Evolutionary conservation across 2,329 filamentous ascomycete species (phyloP), one percentile per base, ranked within the genome.

Genomic region (Pseudogymnoascus sp.): DNA sequence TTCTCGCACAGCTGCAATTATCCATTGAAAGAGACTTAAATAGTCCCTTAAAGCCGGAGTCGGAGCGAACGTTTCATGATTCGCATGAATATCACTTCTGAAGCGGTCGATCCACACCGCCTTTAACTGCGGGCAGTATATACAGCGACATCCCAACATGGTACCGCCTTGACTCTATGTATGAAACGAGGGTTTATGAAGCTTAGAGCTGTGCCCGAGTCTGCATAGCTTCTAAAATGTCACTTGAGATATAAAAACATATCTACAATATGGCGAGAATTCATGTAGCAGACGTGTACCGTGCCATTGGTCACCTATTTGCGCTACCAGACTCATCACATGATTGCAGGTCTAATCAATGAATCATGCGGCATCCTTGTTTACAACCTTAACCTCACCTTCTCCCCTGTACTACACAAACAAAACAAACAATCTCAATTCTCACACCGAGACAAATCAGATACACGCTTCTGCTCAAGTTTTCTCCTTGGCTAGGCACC

Each of bases 41-140:
- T 53, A 6, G 12, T 53, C 7, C 14, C 21, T 31, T n/a, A 11
- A 31, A 12, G n/a, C 12, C 46, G 9, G 14, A 53, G n/a, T 49
- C 28, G 18, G 12, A 12, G n/a, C 25, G 8, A 56, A 34, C 49
- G 28, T 56, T 56, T 56, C 46, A 18, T 18, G 49, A 18, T 56
- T 53, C 46, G 2, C 28, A 56, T 34, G 25, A 34, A 34, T 12
- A 56, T 56, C 49, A 34, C 25, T 56, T 56, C 49, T 56, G 7
- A 56, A 56, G n/a, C 34, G 3, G 46, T 31, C n/a, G 2, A 34
- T 18, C n/a, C 25, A 56, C 49, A 56, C 49, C 49, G 49, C 49
- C 49, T 56, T 56, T 56, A 34, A 56, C 9, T 56, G 49, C 49
- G n/a, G 28, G 49, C 25, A 56, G 16, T 56, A 56, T 56, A 9